These are phyloP conservation scores for Calocybe cyanea DNA, from an alignment of 768 basidiomycete genomes.

Conservation along the genomic window DNA sequence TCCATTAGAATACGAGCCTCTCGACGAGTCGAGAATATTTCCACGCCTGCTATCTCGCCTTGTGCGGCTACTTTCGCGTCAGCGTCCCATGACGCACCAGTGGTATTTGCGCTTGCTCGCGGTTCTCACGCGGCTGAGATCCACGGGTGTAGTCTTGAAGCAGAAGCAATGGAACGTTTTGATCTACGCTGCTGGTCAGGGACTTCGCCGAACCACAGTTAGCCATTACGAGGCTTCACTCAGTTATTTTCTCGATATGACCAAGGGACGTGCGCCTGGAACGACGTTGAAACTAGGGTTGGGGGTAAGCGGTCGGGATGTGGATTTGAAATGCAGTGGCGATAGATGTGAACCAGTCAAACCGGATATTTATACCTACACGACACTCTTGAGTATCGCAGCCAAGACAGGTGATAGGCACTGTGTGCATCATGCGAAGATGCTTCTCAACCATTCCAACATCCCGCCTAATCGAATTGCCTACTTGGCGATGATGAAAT, in stretches of 20 bases:
- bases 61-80: slow-evolving; percentile 50
- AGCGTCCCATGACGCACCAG: slow-evolving; percentile 52
- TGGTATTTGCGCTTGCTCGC: slow-evolving; percentile 65
- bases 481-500: slow-evolving; percentile 54
- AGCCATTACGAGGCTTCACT: slow-evolving; percentile 61
- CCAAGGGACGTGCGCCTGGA: slow-evolving; percentile 40
- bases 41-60: slow-evolving; percentile 58
- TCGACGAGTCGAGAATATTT: slow-evolving; percentile 26
- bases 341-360: slow-evolving; percentile 18
- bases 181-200: slow-evolving; percentile 62
- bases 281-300: slow-evolving; percentile 19
- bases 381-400: slow-evolving; percentile 63
- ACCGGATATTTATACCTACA: slow-evolving; percentile 71
- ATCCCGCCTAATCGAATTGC: slow-evolving; percentile 59
- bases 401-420: slow-evolving; percentile 40
- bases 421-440: slow-evolving; percentile 47
- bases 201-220: slow-evolving; percentile 53
- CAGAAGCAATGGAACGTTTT: slow-evolving; percentile 77
- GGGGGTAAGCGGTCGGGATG: slow-evolving; percentile 5
- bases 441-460: slow-evolving; percentile 51
- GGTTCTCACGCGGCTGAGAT: slow-evolving; percentile 56
- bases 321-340: slow-evolving; percentile 10
- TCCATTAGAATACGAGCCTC: slow-evolving; percentile 18
- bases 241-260: slow-evolving; percentile 59
- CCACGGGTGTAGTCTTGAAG: slow-evolving; percentile 49